phyloP scores from a whole-genome alignment of 257 asterid genomes.

The Eucommia ulmoides region DNA sequence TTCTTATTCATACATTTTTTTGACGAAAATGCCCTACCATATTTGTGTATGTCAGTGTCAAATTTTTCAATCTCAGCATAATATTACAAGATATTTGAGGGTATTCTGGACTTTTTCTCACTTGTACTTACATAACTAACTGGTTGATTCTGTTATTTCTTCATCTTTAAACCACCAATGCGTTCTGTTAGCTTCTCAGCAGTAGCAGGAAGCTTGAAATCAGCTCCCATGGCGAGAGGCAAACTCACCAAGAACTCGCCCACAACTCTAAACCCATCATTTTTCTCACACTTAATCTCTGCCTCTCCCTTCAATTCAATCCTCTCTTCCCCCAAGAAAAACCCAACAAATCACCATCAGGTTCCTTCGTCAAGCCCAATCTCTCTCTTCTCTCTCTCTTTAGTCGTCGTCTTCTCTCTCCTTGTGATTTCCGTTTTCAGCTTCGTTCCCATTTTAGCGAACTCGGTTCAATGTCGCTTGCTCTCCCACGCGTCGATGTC shows the following conservation, averaged over 20 bases:
- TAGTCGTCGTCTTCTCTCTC: conserved; percentile 27
- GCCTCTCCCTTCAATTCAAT: conserved; percentile 18
- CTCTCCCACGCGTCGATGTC: conserved; percentile 22
- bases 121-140: too few relatives aligned
- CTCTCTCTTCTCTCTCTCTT: conserved; percentile 26
- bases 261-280: neutral
- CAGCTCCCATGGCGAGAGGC: neutral
- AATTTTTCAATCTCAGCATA: too few relatives aligned
- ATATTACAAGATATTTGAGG: too few relatives aligned
- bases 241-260: neutral
- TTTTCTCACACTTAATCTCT: conserved; percentile 10
- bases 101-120: too few relatives aligned
- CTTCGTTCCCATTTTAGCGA: conserved; percentile 18
- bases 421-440: conserved; percentile 21
- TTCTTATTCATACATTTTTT: too few relatives aligned
- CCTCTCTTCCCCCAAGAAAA: conserved; percentile 22
- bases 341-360: conserved; percentile 21
- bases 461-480: conserved; percentile 20
- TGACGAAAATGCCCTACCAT: too few relatives aligned
- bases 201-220: too few relatives aligned
- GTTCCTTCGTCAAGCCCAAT: conserved; percentile 12
- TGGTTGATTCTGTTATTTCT: too few relatives aligned
- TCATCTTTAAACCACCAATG: too few relatives aligned
- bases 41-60: too few relatives aligned
- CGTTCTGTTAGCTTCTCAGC: too few relatives aligned